Percentiles rank a stretch among this genome's conserved stretches.
phyloP scores from a whole-genome alignment of 78 protist species.

The Chrysochromulina parva region DNA sequence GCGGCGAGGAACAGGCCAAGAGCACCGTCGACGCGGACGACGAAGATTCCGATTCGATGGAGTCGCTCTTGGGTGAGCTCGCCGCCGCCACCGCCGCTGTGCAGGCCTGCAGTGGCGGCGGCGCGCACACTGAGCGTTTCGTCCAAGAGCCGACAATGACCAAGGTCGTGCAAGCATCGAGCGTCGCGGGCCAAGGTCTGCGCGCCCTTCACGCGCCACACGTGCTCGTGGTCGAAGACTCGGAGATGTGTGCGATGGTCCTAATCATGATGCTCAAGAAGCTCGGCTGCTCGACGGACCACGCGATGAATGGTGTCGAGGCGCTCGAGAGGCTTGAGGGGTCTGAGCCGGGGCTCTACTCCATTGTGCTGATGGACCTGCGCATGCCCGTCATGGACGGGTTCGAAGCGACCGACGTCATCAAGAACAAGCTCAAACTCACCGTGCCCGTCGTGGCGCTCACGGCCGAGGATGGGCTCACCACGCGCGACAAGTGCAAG shows the following conservation, averaged over 20 bases:
- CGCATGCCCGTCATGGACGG: slow-evolving; percentile 42
- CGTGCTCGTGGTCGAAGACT: not conserved
- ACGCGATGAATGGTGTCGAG: not conserved
- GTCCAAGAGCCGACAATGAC: too few relatives aligned
- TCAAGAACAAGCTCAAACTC: not conserved
- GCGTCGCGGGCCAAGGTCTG: too few relatives aligned
- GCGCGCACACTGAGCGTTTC: too few relatives aligned
- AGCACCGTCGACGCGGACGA: too few relatives aligned
- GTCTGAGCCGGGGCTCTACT: not conserved
- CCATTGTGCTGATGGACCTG: slow-evolving; percentile 33
- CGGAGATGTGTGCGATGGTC: not conserved
- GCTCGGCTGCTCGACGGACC: not conserved
- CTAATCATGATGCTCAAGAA: not conserved
- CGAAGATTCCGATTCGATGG: too few relatives aligned
- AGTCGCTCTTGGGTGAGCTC: too few relatives aligned
- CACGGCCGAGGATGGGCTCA: not conserved
- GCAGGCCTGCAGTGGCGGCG: too few relatives aligned
- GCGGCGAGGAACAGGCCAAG: too few relatives aligned
- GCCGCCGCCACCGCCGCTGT: too few relatives aligned
- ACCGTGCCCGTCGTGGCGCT: not conserved
- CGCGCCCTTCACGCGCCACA: too few relatives aligned
- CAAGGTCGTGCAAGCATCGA: too few relatives aligned
- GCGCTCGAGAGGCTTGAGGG: not conserved
- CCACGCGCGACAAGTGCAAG: not conserved
- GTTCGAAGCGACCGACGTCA: not conserved